These are phyloP conservation scores for Podaxis sp. DNA, from an alignment of 768 basidiomycete species.

Conservation along the genomic window DNA sequence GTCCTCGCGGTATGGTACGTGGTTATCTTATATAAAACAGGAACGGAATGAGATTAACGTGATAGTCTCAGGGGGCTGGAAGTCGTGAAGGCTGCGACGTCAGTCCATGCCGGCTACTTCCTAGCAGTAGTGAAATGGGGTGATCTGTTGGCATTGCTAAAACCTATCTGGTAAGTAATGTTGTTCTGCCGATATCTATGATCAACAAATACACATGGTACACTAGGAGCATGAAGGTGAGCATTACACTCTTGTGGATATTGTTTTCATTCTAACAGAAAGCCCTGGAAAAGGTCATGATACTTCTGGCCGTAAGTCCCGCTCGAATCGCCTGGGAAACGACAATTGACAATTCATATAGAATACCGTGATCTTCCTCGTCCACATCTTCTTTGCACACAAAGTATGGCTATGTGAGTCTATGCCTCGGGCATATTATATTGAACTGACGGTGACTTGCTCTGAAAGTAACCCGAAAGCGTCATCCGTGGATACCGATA, in stretches of 20 bases:
- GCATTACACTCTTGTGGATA: not conserved
- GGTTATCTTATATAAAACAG: no score
- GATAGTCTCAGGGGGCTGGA: not conserved
- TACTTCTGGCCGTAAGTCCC: not conserved
- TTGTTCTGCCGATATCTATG: not conserved
- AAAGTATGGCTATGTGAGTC: slow-evolving; percentile 6
- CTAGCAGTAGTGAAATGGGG: slow-evolving; percentile 3
- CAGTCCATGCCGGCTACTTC: not conserved
- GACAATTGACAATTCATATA: not conserved
- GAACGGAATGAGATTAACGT: not conserved
- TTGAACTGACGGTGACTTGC: not conserved
- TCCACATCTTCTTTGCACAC: slow-evolving; percentile 2
- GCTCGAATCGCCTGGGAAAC: not conserved
- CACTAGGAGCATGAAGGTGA: slow-evolving; percentile 3
- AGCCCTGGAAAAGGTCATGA: not conserved
- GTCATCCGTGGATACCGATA: slow-evolving; percentile 2
- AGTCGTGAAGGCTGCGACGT: not conserved
- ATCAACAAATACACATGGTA: not conserved
- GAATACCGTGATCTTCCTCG: not conserved
- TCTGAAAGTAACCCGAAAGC: not conserved
- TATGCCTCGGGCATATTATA: not conserved
- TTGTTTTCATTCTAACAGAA: not conserved
- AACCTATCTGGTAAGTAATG: not conserved
- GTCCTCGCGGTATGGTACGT: not conserved
- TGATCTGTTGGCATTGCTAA: not conserved